Evolutionary conservation across 164 flowering plant species (phyloP), one percentile per base, ranked within the genome.

Genomic region (Paratinospora sagittata): DNA sequence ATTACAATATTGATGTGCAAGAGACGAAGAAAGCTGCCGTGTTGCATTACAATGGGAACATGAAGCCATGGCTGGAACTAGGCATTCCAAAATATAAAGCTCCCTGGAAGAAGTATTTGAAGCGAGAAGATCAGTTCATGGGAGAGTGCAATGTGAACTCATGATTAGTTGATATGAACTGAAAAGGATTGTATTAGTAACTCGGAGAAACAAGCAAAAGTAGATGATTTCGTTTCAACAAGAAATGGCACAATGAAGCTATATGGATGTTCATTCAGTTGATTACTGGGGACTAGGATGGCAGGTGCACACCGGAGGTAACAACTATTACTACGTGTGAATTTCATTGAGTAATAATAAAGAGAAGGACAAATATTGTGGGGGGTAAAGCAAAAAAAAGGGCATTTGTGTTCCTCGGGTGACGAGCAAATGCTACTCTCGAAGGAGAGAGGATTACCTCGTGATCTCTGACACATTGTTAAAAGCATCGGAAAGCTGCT

Each of bases 31-130:
- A 74, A 14, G 89, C 95, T 73, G 88, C 91, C 34, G 91, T 90
- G 10, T 77, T 96, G 83, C 99, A 96, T 80, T 96, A 87, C 74
- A 90, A 90, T 74, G 99, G 99, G 43, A 86, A 88, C 74, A 91
- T 87, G 97, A 96, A 96, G 78, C 99, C 99, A 26, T 96, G 99
- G 99, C 92, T 91, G 34, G 99, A 96, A 71, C 79, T 93, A 70
- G 98, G 93, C 65, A 91, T 95, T 67, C 86, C 90, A 14, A 82
- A 76, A 55, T 91, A 91, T 74, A 90, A 79, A 75, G 70, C 52
- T 7, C 78, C 74, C 73, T 96, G 99, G 99, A 86, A 75, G 74
- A 86, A 79, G 76, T 90, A 69, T 78, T 57, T 93, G 76, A 85
- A 82, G 65, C 78, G 33, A 24, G 89, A 86, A 13, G 88, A 89